Conservation (phyloP, 768 basidiomycete species). For the Imleria badia region DNA sequence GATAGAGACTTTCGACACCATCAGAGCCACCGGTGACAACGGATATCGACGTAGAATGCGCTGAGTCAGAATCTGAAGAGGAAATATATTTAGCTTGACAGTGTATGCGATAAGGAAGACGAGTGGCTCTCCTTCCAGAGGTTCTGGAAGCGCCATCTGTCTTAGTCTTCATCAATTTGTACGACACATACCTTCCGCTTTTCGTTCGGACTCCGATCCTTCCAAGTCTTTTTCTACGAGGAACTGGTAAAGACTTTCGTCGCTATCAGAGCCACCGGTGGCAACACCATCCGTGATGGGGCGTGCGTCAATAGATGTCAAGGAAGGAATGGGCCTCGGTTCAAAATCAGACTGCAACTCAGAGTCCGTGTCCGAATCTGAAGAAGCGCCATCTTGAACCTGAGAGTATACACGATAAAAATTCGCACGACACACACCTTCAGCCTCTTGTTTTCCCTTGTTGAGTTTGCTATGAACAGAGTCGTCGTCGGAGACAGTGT, state of each 20-base stretch:
- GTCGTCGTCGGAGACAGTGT: background rate
- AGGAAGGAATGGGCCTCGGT: background rate
- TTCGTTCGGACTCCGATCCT: too few species aligned
- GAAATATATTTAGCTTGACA: too few species aligned
- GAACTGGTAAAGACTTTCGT: constrained; percentile 19
- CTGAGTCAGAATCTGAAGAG: too few species aligned
- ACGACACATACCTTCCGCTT: constrained; percentile 16
- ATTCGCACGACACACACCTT: constrained; percentile 5
- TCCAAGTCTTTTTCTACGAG: too few species aligned
- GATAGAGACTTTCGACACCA: too few species aligned
- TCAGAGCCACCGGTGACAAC: too few species aligned
- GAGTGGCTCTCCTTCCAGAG: too few species aligned
- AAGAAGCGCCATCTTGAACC: background rate
- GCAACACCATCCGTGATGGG: background rate
- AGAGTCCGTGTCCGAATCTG: constrained; percentile 4
- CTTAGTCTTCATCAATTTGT: too few species aligned
- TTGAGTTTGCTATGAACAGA: constrained; percentile 7
- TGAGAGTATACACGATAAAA: background rate
- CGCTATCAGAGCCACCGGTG: background rate
- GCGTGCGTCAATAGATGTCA: background rate
- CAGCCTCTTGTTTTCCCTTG: constrained; percentile 22
- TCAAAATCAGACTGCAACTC: background rate
- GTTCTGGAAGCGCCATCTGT: too few species aligned
- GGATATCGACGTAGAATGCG: too few species aligned
- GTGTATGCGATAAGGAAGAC: too few species aligned